phyloP scores from a whole-genome alignment of 257 asterid genomes.

The Solanum habrochaites region DNA sequence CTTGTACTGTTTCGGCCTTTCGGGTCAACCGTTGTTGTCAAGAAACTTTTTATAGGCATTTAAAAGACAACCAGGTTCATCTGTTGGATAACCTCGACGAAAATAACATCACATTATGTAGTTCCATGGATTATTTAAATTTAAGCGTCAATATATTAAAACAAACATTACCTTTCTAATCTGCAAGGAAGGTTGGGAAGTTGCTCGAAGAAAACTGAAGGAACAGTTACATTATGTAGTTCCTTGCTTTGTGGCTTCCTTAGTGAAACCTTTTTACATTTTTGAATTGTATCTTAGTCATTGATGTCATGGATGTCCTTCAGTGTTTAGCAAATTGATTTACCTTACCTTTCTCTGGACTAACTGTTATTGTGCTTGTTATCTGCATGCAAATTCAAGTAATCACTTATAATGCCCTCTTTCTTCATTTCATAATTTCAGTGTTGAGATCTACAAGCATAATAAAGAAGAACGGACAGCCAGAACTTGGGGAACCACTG shows the following conservation, averaged over 20 bases:
- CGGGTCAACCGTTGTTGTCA: neutral
- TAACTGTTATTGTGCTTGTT: neutral
- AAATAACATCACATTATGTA: neutral
- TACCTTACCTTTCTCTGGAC: neutral
- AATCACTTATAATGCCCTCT: neutral
- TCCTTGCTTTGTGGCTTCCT: neutral
- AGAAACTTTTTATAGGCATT: neutral
- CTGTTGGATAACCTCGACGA: neutral
- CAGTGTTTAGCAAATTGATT: neutral
- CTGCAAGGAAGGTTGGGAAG: neutral
- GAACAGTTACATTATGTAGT: too few relatives aligned
- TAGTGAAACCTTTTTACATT: neutral
- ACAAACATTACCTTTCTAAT: neutral
- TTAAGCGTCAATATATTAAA: neutral
- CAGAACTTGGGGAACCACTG: conserved; percentile 93
- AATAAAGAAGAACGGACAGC: conserved; percentile 89
- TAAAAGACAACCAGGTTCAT: neutral
- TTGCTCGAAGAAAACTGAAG: neutral
- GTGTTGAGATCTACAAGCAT: conserved; percentile 86
- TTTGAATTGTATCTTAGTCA: neutral
- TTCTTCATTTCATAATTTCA: conserved; percentile 13
- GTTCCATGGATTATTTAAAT: neutral
- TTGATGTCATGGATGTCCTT: neutral
- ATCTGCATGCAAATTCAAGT: neutral
- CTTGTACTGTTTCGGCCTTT: neutral